phyloP scores from a whole-genome alignment of 129 eudicot genomes.

The Lactuca sativa region DNA sequence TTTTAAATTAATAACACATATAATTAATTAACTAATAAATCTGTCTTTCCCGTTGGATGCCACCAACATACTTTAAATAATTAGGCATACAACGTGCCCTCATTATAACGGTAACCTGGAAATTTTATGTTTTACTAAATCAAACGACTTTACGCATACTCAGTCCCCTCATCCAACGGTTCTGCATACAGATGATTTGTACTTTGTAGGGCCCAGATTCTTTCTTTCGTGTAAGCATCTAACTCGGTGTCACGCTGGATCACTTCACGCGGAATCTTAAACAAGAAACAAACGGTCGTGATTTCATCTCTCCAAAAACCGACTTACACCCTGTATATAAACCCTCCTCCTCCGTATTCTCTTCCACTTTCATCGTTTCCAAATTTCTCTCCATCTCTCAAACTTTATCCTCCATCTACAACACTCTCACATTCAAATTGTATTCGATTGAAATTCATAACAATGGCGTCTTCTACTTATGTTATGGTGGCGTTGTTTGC shows the following conservation, averaged over 20 bases:
- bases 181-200: not conserved
- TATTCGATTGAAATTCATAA: not conserved
- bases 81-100: conserved; percentile 28
- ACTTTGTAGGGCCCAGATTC: conserved; percentile 7
- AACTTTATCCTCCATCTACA: conserved; percentile 4
- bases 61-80: conserved; percentile 18
- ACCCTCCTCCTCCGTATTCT: conserved; percentile 6
- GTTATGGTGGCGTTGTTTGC: conserved; percentile 40
- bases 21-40: not conserved
- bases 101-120: conserved; percentile 34
- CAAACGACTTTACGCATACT: conserved; percentile 6
- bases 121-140: not conserved
- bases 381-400: not conserved
- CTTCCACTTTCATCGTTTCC: not conserved
- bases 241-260: conserved; percentile 7
- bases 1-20: too few species aligned
- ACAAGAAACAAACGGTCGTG: conserved; percentile 11
- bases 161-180: conserved; percentile 16
- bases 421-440: not conserved
- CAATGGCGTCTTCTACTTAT: conserved; percentile 42
- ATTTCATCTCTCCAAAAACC: conserved; percentile 24
- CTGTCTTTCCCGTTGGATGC: conserved; percentile 27
- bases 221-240: conserved; percentile 13
- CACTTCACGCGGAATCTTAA: conserved; percentile 17
- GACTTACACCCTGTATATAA: conserved; percentile 24